Base-by-base conservation (phyloP, 306 rosid species). In the Notholithocarpus densiflorus region DNA sequence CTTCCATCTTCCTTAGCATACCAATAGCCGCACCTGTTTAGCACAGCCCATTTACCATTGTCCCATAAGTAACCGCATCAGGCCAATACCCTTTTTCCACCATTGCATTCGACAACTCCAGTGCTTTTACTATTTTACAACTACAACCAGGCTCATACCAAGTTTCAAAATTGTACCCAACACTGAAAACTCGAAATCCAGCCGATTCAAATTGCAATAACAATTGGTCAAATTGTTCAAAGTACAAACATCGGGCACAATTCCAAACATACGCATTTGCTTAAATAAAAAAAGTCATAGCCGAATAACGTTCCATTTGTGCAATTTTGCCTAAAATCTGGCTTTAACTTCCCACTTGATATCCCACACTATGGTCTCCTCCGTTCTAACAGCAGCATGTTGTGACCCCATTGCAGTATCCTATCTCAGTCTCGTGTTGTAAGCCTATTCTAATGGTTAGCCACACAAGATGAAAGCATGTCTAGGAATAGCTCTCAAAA, bases 31-130 rank as follows among this genome's bases (percentile, higher is more conserved):
- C 71, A 32, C 87, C 82, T 5, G 71, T 32, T 54, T 60, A 64
- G 64, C 87, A 87, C 31, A 80, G 65, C 0, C 81, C 84, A 11
- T 83, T 85, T 26, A 83, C 15, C 6, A 86, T 7, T 8, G 78
- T 76, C 2, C 56, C 66, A n/a, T 73, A 83, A 0, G 88, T 81
- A 56, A 78, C 73, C 52, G 43, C 45, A 56, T 66, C 24, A 0
- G 65, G 69, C 8, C 5, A 17, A 74, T 69, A 76, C 8, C 84
- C 85, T 3, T 7, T 17, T 1, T 19, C 21, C 77, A 79, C 15
- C 51, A 10, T 69, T 17, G 32, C 71, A 12, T 18, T 19, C 6
- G 10, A 48, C 5, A 68, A 6, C 19, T 1, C 1, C 0, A 48
- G 1, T 1, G 84, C 84, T 2, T 10, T 51, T 2, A 32, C 52